Base-by-base conservation (phyloP, 225 moss, liverwort and hornwort species). In the Ulota crispa region DNA sequence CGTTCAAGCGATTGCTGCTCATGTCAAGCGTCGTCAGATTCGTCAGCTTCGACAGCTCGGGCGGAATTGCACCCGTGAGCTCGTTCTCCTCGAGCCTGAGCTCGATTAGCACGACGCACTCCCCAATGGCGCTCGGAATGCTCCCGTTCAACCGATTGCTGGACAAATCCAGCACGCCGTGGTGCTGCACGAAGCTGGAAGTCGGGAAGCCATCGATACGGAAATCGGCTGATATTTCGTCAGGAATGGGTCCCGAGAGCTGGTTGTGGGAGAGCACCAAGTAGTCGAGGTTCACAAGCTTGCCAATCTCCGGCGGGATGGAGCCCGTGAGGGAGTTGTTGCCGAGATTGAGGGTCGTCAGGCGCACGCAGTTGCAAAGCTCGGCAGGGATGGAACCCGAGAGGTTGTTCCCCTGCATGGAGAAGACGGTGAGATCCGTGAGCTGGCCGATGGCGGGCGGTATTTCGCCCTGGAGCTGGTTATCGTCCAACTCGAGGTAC, bases 321-420 rank as follows among this genome's bases (percentile, higher is more conserved):
- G 81, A 41, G 1, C 96, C 96, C 2, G 92, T 86, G 15, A 95
- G 83, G 1, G 82, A 85, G 37, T 96, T 96, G 77, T 87, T 90
- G 15, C 93, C 95, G n/a, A 96, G 70, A 61, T 96, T 93, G 15
- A 95, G 91, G n/a, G 91, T 91, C 9, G 93, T 92, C 30, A 96
- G 83, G 15, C 86, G 75, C 10, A 89, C 87, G 61, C 96, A 96
- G 24, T 91, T 92, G 82, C 94, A 93, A 47, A 96, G 86, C 60
- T 92, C 86, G 1, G 70, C 7, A 0, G 96, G 96, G 24, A 96
- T 92, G 72, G 81, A 45, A 0, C 96, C 96, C 39, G 85, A 72
- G 39, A 96, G 76, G 19, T 80, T 64, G 52, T 96, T 93, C 3
- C 89, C 92, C 61, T 92, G 88, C 62, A 95, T 83, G 47, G 95